Evolutionary conservation across 2,329 filamentous ascomycete genomes (phyloP).

Genomic region (Lachnellula occidentalis): DNA sequence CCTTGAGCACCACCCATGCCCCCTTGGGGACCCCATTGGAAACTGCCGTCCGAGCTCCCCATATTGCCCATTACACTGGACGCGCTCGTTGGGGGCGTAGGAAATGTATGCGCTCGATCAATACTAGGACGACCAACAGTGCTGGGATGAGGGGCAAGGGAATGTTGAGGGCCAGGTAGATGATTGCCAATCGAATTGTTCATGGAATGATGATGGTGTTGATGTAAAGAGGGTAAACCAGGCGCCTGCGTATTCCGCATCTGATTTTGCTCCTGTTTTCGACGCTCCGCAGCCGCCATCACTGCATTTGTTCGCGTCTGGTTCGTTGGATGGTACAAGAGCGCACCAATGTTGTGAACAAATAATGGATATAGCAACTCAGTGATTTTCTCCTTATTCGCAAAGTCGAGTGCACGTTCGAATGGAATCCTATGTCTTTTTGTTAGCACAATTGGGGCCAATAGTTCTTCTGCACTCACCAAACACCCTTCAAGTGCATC

Average conservation of each 20-base stretch:
- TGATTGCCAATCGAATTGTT: slow-evolving; percentile 52
- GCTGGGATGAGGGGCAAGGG: slow-evolving; percentile 61
- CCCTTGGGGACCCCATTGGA: slow-evolving; percentile 67
- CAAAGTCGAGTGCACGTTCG: slow-evolving; percentile 94
- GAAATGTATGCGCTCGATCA: slow-evolving; percentile 87
- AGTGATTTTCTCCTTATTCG: slow-evolving; percentile 99
- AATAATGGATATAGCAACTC: slow-evolving; percentile 93
- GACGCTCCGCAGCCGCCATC: slow-evolving; percentile 76
- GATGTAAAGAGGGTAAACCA: slow-evolving; percentile 64
- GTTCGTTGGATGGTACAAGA: slow-evolving; percentile 91
- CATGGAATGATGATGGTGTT: slow-evolving; percentile 59
- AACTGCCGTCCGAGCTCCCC: slow-evolving; percentile 65
- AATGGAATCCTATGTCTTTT: slow-evolving; percentile 78
- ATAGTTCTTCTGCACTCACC: slow-evolving; percentile 53
- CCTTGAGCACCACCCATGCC: slow-evolving; percentile 56
- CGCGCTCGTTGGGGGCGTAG: slow-evolving; percentile 88
- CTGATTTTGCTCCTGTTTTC: slow-evolving; percentile 64
- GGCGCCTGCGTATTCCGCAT: slow-evolving; percentile 55
- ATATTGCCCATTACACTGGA: slow-evolving; percentile 74
- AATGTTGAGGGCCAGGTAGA: slow-evolving; percentile 42
- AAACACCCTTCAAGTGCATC: slow-evolving; percentile 97
- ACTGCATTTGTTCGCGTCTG: slow-evolving; percentile 76
- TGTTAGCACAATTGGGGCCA: neutral
- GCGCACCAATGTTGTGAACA: slow-evolving; percentile 90
- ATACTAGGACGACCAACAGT: slow-evolving; percentile 66